These are phyloP conservation scores for Platismatia glauca DNA, from an alignment of 495 filamentous ascomycete species.

Conservation along the genomic window DNA sequence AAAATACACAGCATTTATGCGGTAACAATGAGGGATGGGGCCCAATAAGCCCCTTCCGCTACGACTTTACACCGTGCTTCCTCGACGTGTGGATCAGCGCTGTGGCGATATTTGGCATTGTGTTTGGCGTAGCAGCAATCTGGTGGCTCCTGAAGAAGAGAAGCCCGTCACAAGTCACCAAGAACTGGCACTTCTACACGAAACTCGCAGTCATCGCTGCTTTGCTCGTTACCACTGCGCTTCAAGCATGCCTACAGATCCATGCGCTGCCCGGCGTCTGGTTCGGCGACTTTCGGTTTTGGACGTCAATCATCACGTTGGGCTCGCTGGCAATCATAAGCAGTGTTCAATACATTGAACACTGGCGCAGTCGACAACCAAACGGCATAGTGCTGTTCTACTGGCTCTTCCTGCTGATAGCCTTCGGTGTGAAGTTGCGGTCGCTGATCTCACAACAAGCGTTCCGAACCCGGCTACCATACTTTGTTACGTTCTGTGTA, in stretches of 20 bases:
- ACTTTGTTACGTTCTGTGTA: constrained; percentile 71
- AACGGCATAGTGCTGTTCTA: constrained; percentile 94
- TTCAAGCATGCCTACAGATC: constrained; percentile 73
- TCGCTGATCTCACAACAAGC: constrained; percentile 73
- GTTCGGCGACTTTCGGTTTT: constrained; percentile 80
- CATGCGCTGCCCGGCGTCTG: constrained; percentile 59
- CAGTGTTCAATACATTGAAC: constrained; percentile 85
- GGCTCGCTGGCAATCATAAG: constrained; percentile 71
- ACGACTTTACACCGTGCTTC: constrained; percentile 95
- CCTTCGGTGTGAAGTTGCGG: constrained; percentile 74
- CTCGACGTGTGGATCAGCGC: constrained; percentile 73
- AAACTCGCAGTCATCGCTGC: constrained; percentile 77
- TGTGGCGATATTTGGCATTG: constrained; percentile 67
- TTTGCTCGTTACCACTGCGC: constrained; percentile 55
- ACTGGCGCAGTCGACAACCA: constrained; percentile 76
- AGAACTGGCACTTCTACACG: constrained; percentile 92
- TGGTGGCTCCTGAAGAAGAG: constrained; percentile 65
- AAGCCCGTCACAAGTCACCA: constrained; percentile 52
- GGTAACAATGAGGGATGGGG: constrained; percentile 91
- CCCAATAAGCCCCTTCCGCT: constrained; percentile 70
- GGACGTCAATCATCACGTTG: constrained; percentile 72
- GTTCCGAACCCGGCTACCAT: constrained; percentile 54
- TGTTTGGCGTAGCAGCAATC: constrained; percentile 66
- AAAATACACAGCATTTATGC: constrained; percentile 58
- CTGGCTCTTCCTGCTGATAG: constrained; percentile 85